phyloP scores from a whole-genome alignment of 2,329 filamentous ascomycete species.

The Coniella vitis region DNA sequence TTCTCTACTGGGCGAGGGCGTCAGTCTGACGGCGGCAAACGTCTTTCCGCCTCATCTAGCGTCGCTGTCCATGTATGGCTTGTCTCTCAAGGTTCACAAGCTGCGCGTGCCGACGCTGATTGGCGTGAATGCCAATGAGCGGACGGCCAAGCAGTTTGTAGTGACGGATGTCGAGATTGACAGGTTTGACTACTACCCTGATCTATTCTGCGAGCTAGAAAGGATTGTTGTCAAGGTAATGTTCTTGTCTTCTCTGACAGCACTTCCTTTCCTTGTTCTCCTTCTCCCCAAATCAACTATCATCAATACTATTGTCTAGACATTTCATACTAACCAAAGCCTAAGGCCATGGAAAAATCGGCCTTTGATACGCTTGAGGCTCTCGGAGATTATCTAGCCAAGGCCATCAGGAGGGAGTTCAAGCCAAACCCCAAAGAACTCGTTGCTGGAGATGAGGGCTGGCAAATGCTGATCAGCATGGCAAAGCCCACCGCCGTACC shows the following conservation, averaged over 20 bases:
- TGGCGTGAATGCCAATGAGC: constrained; percentile 67
- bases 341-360: constrained; percentile 47
- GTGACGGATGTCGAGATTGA: constrained; percentile 58
- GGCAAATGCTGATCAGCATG: constrained; percentile 53
- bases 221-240: constrained; percentile 52
- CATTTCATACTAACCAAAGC: constrained; percentile 10
- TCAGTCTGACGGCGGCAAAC: constrained; percentile 43
- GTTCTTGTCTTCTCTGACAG: neutral
- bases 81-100: constrained; percentile 43
- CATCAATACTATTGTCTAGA: neutral
- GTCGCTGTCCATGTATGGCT: constrained; percentile 23
- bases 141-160: constrained; percentile 59
- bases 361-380: constrained; percentile 59
- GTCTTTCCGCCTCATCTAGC: constrained; percentile 27
- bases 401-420: constrained; percentile 39
- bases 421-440: constrained; percentile 23
- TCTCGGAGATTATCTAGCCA: constrained; percentile 43
- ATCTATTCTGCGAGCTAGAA: constrained; percentile 53
- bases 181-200: constrained; percentile 34
- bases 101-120: constrained; percentile 61
- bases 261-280: neutral
- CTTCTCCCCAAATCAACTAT: neutral
- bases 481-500: constrained; percentile 70
- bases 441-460: constrained; percentile 31
- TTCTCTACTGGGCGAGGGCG: constrained; percentile 56